Evolutionary conservation across 2,329 filamentous ascomycete genomes (phyloP), one percentile per base, ranked within the genome.

Genomic region (Monosporascus sp.): DNA sequence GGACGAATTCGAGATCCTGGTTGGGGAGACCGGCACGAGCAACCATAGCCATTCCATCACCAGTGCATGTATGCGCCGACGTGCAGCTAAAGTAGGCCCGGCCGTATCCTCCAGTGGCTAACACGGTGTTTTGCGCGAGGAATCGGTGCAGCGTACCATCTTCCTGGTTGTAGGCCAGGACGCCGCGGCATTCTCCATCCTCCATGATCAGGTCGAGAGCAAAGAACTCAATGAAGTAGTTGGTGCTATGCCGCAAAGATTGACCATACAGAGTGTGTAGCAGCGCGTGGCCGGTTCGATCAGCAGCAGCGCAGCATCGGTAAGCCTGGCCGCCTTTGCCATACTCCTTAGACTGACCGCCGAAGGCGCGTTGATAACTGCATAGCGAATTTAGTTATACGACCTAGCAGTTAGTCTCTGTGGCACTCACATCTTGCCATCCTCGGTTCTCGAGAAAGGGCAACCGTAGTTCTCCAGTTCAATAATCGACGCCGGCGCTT

Each of bases 141-240:
- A 99, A 97, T 68, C 94, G 86, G 80, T 99, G 94, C 57, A 97
- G 85, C 35, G 93, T 97, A 60, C 94, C 94, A 69, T 99, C 94
- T 77, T 99, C 93, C 77, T 97, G 92, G 83, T 97, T 97, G 78
- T 97, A 97, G 55, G 93, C 93, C 62, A 97, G 81, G 62, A 97
- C 89, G 83, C 94, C 94, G 63, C 92, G 92, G 81, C 93, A 97
- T 74, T 93, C 89, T 56, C 93, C 93, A 66, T 95, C 89, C 77
- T 97, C 88, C 94, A 97, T 97, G 67, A 99, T 88, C 74, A 97
- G 78, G 71, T 97, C 94, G 62, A 96, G 83, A 65, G 92, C 94
- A 72, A 97, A 99, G 82, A 92, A 97, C 76, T 97, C 94, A 73
- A 99, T 97, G 77, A 99, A 97, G 83, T 97, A 99, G 81, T 97